Conservation (phyloP, 768 basidiomycete species). For the Flagelloscypha sp. region DNA sequence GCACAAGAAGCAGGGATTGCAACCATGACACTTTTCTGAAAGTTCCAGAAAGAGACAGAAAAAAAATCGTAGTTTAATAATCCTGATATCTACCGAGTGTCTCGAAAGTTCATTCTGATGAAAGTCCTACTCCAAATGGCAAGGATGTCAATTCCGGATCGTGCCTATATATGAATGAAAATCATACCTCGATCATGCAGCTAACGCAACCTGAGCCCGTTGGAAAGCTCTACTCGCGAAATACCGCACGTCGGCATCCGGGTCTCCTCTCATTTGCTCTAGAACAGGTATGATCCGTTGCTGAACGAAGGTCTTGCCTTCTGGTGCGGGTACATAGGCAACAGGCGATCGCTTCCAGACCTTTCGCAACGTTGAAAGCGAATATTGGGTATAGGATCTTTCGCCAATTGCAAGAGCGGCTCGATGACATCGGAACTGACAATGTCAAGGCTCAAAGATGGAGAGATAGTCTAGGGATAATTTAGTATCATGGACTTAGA, state of each 20-base stretch:
- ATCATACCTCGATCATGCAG: no score
- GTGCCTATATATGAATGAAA: no score
- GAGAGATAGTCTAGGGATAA: conserved; percentile 78
- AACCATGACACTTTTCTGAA: no score
- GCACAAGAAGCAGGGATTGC: no score
- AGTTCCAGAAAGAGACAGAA: no score
- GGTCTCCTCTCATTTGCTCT: conserved; percentile 80
- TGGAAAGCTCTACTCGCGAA: conserved; percentile 81
- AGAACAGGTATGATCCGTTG: conserved; percentile 74
- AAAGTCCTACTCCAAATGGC: no score
- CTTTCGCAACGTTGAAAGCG: conserved; percentile 98
- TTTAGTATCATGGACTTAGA: conserved; percentile 6
- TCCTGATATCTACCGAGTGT: no score
- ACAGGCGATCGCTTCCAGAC: conserved; percentile 81
- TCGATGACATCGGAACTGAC: conserved; percentile 79
- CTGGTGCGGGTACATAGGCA: conserved; percentile 51
- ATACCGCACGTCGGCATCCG: conserved; percentile 94
- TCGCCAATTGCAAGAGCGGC: conserved; percentile 71
- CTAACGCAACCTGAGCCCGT: conserved; percentile 26
- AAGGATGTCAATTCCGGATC: no score
- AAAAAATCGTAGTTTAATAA: no score
- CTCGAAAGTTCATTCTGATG: no score
- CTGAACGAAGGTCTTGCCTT: conserved; percentile 69
- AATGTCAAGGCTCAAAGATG: conserved; percentile 78
- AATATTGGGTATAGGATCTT: conserved; percentile 96